Percentiles rank a stretch among this genome's conserved stretches.
Conservation (phyloP, 495 filamentous ascomycete species). For the Aspergillus sclerotioniger region DNA sequence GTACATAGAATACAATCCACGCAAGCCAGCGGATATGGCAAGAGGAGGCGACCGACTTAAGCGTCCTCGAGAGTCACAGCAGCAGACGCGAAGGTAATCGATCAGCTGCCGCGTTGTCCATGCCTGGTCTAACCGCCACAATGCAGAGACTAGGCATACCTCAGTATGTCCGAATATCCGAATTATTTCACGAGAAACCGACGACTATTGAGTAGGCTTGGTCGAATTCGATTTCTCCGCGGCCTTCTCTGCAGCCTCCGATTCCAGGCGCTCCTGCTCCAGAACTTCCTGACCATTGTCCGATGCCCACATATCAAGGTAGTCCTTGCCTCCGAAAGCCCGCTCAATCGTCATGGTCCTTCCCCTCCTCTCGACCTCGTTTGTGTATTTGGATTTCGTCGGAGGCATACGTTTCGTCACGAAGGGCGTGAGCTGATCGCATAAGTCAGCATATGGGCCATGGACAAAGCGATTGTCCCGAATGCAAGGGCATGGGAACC, state of each 20-base stretch:
- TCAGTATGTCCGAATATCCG: neutral
- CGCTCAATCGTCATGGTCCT: slow-evolving; percentile 26
- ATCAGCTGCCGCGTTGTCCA: neutral
- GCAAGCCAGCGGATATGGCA: neutral
- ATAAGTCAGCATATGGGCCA: slow-evolving; percentile 7
- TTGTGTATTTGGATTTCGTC: slow-evolving; percentile 36
- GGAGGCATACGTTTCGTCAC: slow-evolving; percentile 63
- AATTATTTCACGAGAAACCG: too few relatives aligned
- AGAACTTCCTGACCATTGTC: slow-evolving; percentile 35
- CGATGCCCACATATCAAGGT: slow-evolving; percentile 40
- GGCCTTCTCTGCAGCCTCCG: slow-evolving; percentile 7
- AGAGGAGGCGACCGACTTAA: neutral
- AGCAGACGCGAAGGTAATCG: neutral
- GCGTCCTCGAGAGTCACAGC: neutral
- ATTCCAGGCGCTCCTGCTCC: slow-evolving; percentile 27
- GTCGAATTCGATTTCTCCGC: neutral
- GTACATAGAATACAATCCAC: slow-evolving; percentile 22
- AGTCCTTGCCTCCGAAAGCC: slow-evolving; percentile 37
- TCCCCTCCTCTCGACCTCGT: slow-evolving; percentile 31
- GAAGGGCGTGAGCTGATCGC: slow-evolving; percentile 76
- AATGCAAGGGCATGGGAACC: slow-evolving; percentile 12
- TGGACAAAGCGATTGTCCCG: neutral
- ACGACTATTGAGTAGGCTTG: neutral
- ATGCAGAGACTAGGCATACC: neutral
- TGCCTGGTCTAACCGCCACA: neutral